Evolutionary conservation across 2,329 filamentous ascomycete genomes (phyloP), one percentile per base, ranked within the genome.

Genomic region (Cylindrodendrum hubeiense): DNA sequence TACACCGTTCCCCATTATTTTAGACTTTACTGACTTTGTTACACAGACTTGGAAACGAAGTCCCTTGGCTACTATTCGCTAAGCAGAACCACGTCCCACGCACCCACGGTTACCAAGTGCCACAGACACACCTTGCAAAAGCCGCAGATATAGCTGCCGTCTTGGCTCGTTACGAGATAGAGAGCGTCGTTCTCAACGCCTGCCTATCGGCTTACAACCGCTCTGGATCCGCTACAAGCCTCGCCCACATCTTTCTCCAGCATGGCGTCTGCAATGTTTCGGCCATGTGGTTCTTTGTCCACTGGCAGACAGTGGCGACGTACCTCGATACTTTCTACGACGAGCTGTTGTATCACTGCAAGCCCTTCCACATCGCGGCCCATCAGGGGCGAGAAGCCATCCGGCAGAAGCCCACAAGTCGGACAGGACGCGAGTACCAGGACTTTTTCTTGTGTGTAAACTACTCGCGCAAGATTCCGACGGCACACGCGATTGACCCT

Each of bases 361-460:
- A 68, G 21, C 71, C 72, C 26, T 77, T 78, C 22, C 72, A 77
- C 49, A 57, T 67, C 4, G 75, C 76, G n/a, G 75, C 76, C 9
- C 74, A 77, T 24, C 60, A 55, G 3, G 75, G 72, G 8, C 66
- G 75, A 44, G 71, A 76, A 37, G 74, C 71, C 9, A 69, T 77
- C 15, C 72, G 55, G 15, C 22, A 59, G 43, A 63, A 53, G 33
- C 60, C 60, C 2, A 63, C 54, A 4, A 59, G 22, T 17, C 28
- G 60, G 15, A 24, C 21, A 13, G 54, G 60, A 2, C 54, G 54
- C 5, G 43, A 43, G 21, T 74, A 73, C 37, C 67, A 71, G 33
- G 76, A 77, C 60, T 76, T 73, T 46, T 77, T 78, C 43, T 50
- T 77, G 13, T 77, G 75, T 44, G 76, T 77, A 58, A 77, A 77